Percentiles rank a stretch among this genome's conserved stretches.
These are phyloP conservation scores for Blepharisma stoltei DNA, from an alignment of 73 alveolate genomes.

Conservation along the genomic window DNA sequence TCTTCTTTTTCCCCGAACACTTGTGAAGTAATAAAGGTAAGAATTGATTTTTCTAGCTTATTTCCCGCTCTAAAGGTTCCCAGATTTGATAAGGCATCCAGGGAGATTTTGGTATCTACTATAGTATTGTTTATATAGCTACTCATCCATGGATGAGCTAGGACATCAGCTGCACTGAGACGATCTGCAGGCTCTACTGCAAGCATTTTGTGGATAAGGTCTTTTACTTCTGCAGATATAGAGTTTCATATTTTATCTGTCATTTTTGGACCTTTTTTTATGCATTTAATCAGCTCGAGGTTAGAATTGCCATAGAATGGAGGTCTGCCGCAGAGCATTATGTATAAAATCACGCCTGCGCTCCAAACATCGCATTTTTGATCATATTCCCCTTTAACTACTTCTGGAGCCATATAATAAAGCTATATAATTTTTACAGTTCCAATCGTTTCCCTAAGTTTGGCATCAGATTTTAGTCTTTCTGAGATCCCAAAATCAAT, in stretches of 20 bases:
- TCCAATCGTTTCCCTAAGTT: background rate
- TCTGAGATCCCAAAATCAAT: slow-evolving; percentile 29
- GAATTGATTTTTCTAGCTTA: background rate
- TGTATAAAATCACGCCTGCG: slow-evolving; percentile 24
- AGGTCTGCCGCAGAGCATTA: slow-evolving; percentile 24
- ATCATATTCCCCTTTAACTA: background rate
- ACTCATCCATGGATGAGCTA: background rate
- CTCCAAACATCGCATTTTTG: slow-evolving; percentile 26
- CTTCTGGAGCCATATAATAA: slow-evolving; percentile 32
- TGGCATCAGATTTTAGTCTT: background rate
- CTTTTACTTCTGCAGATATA: background rate
- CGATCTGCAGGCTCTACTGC: background rate
- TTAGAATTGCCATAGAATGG: background rate
- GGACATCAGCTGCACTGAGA: background rate
- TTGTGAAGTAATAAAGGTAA: background rate
- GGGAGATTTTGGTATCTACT: background rate
- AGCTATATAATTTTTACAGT: slow-evolving; percentile 28
- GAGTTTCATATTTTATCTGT: background rate
- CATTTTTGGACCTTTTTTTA: background rate
- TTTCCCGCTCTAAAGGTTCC: background rate
- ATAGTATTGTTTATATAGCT: background rate
- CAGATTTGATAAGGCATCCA: background rate
- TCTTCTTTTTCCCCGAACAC: too few relatives aligned
- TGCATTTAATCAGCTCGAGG: background rate
- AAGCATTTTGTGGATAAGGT: background rate